Base-by-base conservation (phyloP, 371 early-diverging fungal genomes). In the Mucor sp. region DNA sequence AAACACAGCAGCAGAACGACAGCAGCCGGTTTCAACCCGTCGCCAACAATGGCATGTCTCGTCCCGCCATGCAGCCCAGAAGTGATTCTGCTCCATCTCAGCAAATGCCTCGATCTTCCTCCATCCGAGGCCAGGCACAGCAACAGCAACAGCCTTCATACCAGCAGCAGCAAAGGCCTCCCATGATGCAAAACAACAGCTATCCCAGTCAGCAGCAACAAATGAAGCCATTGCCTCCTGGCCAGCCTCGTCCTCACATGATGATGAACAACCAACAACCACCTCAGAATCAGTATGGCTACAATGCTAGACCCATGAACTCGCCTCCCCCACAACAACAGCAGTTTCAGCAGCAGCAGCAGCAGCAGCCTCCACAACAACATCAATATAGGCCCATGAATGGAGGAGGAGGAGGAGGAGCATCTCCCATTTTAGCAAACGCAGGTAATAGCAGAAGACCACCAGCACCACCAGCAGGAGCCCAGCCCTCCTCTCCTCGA, bases 401-500 rank as follows among this genome's bases (percentile, higher is more conserved):
- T 21, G 59, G 23, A 8, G 50, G 50, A 8, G 50, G 23, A 8
- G 50, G 50, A 8, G 50, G 30, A 30, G 30, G 30, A 2, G 37
- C 41, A 15, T 62, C 61, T n/a, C 64, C 60, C 23, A 58, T 63
- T 6, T 35, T 59, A 25, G 37, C 15, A 23, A 15, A 59, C 9
- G 56, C 68, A 7, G n/a, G 43, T 11, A 70, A 60, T 25, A 56
- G 23, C 19, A 48, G 60, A 27, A 63, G 67, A 60, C 33, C 53
- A 44, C 64, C 47, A 15, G 58, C 64, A 11, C 37, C 37, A 2
- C 4, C 6, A 35, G 35, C 6, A 21, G 48, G 28, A 59, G 61
- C 37, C 21, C 43, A 43, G 27, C 55, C 65, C 33, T 23, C 37
- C 19, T 44, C 58, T 5, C 73, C 66, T 30, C 33, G 47, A 41